These are phyloP conservation scores for Balamuthia mandrillaris DNA, from an alignment of 208 protist species.

Conservation along the genomic window DNA sequence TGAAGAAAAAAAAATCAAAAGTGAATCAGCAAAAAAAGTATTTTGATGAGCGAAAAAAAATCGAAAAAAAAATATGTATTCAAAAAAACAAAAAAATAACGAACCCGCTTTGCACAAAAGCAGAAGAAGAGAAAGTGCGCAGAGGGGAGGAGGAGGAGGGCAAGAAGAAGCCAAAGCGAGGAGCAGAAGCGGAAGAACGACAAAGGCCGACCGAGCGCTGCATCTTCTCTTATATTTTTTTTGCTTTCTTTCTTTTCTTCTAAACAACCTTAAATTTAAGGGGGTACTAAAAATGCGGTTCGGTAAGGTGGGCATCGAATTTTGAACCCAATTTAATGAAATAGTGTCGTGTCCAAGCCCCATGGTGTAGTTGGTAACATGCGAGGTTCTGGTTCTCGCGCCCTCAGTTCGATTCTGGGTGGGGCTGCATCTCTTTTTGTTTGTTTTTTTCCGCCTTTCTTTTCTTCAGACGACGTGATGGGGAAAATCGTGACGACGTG, in stretches of 20 bases:
- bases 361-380: too few species aligned
- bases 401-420: background rate
- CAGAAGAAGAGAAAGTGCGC: background rate
- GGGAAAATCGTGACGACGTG: too few species aligned
- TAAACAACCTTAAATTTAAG: too few species aligned
- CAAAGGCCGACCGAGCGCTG: background rate
- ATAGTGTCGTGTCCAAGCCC: too few species aligned
- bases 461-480: too few species aligned
- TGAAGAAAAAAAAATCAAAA: background rate
- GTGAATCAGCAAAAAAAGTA: background rate
- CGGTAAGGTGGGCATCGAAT: too few species aligned
- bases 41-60: background rate
- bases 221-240: background rate
- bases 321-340: too few species aligned
- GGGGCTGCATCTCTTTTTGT: background rate
- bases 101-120: background rate
- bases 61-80: background rate
- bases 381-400: background rate
- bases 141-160: background rate
- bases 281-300: too few species aligned
- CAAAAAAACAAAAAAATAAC: background rate
- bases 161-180: too few species aligned
- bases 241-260: background rate
- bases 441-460: background rate
- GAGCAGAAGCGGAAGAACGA: too few species aligned